Base-by-base conservation (phyloP, 352 stramenopile genomes). In the Phytopythium litorale region DNA sequence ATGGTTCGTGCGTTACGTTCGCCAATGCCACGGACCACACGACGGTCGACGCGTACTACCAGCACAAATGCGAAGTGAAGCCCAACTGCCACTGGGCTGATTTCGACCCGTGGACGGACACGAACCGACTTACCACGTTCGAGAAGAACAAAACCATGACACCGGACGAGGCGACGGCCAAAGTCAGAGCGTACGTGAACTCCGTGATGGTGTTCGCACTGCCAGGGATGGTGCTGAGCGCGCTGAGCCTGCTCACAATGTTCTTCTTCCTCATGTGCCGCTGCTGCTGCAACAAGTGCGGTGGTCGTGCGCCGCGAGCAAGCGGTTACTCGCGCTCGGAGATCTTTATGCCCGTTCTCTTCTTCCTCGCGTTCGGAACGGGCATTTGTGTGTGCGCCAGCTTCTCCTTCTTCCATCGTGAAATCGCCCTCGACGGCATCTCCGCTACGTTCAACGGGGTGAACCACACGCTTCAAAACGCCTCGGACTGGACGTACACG, bases 201-300 rank as follows among this genome's bases (percentile, higher is more conserved):
- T 72, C 72, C 1, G 63, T 91, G 33, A 60, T 76, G 35, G 71
- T 77, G 21, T 88, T 88, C 35, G 63, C 84, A 15, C 73, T 87
- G 15, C 79, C 82, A 0, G 78, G 79, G 3, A 75, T 88, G 9
- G 73, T 88, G 7, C 58, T 91, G 37, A 62, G 60, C 1, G 71
- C 84, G 13, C 58, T 89, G 32, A 88, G 78, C 60, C 16, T 91
- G 40, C 59, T 91, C 45, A 84, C 76, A n/a, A 85, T 89, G 67
- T 57, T 91, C 4, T 78, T 91, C 48, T 91, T 89, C 60, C 42
- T 88, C 21, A 66, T 88, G 23, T 89, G 75, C 28, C 78, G 82
- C 42, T 89, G 79, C 68, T 89, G 82, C 69, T 89, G 82, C 79
- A 89, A 89, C 65, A 70, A 71, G 33, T 89, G 82, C 42, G 76